Conservation (phyloP, 2,329 filamentous ascomycete species). For the Bipolaris victoriae region DNA sequence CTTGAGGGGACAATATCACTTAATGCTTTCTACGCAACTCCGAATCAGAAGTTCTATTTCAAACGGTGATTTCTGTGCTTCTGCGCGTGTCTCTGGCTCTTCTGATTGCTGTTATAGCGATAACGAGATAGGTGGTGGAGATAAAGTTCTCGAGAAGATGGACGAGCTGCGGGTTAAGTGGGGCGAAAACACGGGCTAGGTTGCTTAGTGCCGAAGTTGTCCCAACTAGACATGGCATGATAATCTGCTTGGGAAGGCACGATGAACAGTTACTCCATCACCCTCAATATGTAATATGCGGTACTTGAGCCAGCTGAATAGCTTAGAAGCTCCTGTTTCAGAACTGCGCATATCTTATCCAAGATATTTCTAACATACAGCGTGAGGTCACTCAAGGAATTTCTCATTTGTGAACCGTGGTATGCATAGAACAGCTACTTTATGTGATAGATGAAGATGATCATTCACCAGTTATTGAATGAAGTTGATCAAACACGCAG, state of each 20-base stretch:
- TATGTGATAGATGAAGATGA: neutral
- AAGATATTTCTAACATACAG: neutral
- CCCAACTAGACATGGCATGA: neutral
- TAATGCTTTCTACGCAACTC: neutral
- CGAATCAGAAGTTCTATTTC: neutral
- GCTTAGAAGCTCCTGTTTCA: neutral
- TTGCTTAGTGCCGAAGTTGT: conserved; percentile 8
- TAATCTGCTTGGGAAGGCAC: neutral
- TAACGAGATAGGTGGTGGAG: conserved; percentile 5
- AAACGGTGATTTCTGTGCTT: neutral
- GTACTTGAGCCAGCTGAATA: neutral
- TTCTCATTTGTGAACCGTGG: neutral
- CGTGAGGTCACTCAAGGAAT: neutral
- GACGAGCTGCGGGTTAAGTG: conserved; percentile 10
- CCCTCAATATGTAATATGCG: neutral
- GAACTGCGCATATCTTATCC: neutral
- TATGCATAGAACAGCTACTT: neutral
- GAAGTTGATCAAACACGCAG: neutral
- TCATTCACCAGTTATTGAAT: too few species aligned
- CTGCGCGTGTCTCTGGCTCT: neutral
- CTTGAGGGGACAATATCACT: neutral
- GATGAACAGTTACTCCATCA: neutral
- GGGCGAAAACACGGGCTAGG: conserved; percentile 6
- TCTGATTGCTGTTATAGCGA: neutral
- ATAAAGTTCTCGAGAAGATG: conserved; percentile 15